A percentile compares a stretch with the other conserved stretches of the same genome.
Evolutionary conservation across 768 basidiomycete genomes (phyloP).

Genomic region (Galerina marginata): DNA sequence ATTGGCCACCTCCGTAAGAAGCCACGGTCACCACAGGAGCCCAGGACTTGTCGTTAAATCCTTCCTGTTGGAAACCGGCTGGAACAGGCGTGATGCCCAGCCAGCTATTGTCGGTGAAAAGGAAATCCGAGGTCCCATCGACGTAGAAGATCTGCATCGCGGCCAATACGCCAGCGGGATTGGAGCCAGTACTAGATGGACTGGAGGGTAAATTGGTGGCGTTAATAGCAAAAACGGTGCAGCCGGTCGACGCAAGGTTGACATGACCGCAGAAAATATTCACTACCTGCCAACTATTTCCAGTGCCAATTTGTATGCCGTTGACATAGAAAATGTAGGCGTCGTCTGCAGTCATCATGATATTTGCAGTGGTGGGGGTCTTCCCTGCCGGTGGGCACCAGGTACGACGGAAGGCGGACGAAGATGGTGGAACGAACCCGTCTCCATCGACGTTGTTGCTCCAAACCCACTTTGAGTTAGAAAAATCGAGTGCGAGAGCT

Average conservation of each 20-base stretch:
- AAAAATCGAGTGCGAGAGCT: not conserved
- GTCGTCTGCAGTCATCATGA: not conserved
- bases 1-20: not conserved
- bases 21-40: conserved; percentile 30
- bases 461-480: not conserved
- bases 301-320: not conserved
- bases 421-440: not conserved
- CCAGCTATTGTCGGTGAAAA: conserved; percentile 38
- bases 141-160: conserved; percentile 35
- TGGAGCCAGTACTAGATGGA: conserved; percentile 3
- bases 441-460: not conserved
- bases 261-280: conserved; percentile 34
- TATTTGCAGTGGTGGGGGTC: not conserved
- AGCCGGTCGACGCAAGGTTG: conserved; percentile 28
- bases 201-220: conserved; percentile 17
- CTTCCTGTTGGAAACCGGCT: conserved; percentile 32
- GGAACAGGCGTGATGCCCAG: conserved; percentile 28
- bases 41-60: conserved; percentile 37
- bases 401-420: conserved; percentile 3
- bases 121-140: conserved; percentile 34
- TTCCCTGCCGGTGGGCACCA: not conserved
- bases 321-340: not conserved
- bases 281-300: conserved; percentile 17
- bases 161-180: conserved; percentile 35
- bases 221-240: conserved; percentile 40